phyloP scores from a whole-genome alignment of 768 basidiomycete genomes.

The Termitomyces sp. region DNA sequence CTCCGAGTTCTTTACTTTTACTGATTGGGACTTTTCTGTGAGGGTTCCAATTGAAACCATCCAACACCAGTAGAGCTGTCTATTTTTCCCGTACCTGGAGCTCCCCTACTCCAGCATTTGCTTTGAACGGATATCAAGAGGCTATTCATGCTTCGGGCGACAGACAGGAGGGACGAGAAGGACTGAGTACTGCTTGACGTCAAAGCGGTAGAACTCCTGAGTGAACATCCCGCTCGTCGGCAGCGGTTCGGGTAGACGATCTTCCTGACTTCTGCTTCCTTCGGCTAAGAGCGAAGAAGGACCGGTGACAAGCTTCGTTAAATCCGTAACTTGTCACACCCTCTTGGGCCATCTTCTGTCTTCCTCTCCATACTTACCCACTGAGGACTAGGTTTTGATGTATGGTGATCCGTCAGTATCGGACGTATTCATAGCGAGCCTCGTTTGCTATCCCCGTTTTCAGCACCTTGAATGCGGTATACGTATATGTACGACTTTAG shows the following conservation, averaged over 20 bases:
- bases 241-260: background rate
- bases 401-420: background rate
- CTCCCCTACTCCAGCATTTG: background rate
- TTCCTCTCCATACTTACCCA: background rate
- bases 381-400: background rate
- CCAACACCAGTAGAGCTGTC: background rate
- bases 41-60: background rate
- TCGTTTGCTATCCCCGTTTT: background rate
- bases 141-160: background rate
- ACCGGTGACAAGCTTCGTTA: background rate
- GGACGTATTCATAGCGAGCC: background rate
- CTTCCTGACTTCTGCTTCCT: background rate
- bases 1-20: background rate
- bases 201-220: background rate
- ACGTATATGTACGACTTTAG: background rate
- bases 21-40: no score
- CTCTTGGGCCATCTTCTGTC: background rate
- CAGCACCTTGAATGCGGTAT: background rate
- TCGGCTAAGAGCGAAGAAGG: background rate
- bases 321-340: background rate
- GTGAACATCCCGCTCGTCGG: background rate
- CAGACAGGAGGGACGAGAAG: background rate
- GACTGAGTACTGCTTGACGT: background rate
- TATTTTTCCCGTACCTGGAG: background rate
- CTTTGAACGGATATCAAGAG: background rate